Percentiles rank a stretch among this genome's conserved stretches.
Evolutionary conservation across 441 rosid species (phyloP).

Genomic region (Aleurites moluccanus): DNA sequence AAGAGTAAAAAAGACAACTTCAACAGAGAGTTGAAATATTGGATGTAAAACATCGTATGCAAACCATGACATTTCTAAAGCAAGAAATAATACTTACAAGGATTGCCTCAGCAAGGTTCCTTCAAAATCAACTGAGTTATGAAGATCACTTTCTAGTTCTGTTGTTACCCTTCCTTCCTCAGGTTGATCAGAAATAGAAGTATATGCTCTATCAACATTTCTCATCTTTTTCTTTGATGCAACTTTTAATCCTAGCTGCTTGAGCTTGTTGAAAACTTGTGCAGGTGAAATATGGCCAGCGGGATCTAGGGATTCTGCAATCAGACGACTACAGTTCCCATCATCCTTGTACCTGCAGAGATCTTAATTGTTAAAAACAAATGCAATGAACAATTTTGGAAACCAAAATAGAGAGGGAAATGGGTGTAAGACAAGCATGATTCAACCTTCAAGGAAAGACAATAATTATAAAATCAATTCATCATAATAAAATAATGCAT

Average conservation of each 20-base stretch:
- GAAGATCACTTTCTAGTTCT: slow-evolving; percentile 35
- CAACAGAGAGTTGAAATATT: neutral
- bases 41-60: neutral
- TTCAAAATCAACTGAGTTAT: slow-evolving; percentile 37
- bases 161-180: slow-evolving; percentile 28
- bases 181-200: slow-evolving; percentile 30
- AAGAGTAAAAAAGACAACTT: neutral
- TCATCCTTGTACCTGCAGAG: slow-evolving; percentile 73
- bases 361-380: slow-evolving; percentile 20
- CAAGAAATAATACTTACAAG: slow-evolving; percentile 48
- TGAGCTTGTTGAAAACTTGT: slow-evolving; percentile 91
- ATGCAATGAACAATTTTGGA: slow-evolving; percentile 19
- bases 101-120: slow-evolving; percentile 42
- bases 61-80: slow-evolving; percentile 12
- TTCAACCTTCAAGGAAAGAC: slow-evolving; percentile 1
- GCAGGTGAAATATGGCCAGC: slow-evolving; percentile 70
- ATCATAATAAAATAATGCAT: neutral
- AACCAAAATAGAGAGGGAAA: slow-evolving; percentile 15
- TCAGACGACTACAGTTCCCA: slow-evolving; percentile 50
- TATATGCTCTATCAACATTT: slow-evolving; percentile 25
- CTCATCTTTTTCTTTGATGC: slow-evolving; percentile 54
- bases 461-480: slow-evolving; percentile 17
- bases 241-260: slow-evolving; percentile 67
- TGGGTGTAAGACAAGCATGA: neutral
- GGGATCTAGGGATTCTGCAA: slow-evolving; percentile 74